Percentiles rank a stretch among this genome's conserved stretches.
Conservation (phyloP, 225 moss, liverwort and hornwort species). For the Lunularia cruciata region DNA sequence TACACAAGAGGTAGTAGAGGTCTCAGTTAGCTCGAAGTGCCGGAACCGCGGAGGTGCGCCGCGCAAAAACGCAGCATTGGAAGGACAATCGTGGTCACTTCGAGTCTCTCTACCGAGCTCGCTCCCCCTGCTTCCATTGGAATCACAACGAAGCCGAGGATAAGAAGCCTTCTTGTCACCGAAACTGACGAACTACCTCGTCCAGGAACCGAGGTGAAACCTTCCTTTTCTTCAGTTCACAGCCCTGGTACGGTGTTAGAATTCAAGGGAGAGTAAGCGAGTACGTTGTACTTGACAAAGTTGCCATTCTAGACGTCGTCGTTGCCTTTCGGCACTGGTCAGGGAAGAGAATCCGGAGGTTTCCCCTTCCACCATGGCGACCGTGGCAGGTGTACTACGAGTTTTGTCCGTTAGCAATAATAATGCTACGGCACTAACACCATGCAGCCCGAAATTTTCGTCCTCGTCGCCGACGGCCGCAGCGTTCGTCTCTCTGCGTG, state of each 20-base stretch:
- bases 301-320: too few species aligned
- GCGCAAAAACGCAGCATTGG: conserved; percentile 13
- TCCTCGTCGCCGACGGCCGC: not conserved
- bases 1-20: not conserved
- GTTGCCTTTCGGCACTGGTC: not conserved
- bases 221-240: too few species aligned
- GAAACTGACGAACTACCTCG: too few species aligned
- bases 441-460: conserved; percentile 17
- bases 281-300: too few species aligned
- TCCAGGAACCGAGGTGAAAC: too few species aligned
- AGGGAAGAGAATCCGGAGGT: not conserved
- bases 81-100: not conserved
- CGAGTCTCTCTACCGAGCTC: too few species aligned
- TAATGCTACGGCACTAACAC: not conserved
- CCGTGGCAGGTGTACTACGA: conserved; percentile 12
- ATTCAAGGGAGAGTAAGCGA: too few species aligned
- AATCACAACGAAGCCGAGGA: too few species aligned
- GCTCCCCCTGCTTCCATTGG: too few species aligned
- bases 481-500: conserved; percentile 24
- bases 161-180: too few species aligned
- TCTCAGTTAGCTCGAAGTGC: not conserved
- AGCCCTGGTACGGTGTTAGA: too few species aligned
- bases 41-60: conserved; percentile 11
- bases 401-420: conserved; percentile 23
- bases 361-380: conserved; percentile 26